Evolutionary conservation across 2,329 filamentous ascomycete species (phyloP), one percentile per base, ranked within the genome.

Genomic region (Thermothelomyces thermophilus): DNA sequence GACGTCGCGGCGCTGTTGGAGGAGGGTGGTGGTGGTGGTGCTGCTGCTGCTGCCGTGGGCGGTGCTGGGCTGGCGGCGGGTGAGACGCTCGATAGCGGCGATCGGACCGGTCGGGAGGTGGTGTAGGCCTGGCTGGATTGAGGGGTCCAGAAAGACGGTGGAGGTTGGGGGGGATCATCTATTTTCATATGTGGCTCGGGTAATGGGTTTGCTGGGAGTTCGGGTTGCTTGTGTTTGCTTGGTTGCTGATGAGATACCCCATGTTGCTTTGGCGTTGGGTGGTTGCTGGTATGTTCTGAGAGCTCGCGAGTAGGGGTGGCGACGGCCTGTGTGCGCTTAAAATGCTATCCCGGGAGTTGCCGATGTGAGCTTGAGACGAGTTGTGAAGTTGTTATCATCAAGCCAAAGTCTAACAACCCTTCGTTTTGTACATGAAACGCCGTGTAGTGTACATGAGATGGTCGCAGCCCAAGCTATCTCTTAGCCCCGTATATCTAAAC

Each of bases 401-500:
- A 55, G 36, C 3, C 47, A 48, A 37, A 31, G 33, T 57, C 44
- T 56, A 55, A 40, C 22, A 55, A 40, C 22, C 46, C n/a, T 42
- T 22, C 39, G 26, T 50, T 19, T 35, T 30, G 13, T 44, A 37
- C 33, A 37, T 22, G 19, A 46, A 57, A 57, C 48, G 52, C 50
- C 52, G 19, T 22, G 17, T 52, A 50, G 30, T 20, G 6, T 54
- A 51, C 49, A 54, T 39, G 41, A 11, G 48, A 55, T 50, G 46
- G 53, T 53, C 17, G 36, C 49, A 51, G 34, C 7, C 44, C 34
- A 5, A 5, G 3, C 2, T 16, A 41, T 20, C 16, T 20, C 9
- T 2, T 3, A 2, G 7, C 6, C 36, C 14, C 11, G 8, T 31
- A 11, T 3, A 10, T 11, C 16, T 36, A 81, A 45, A 82, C 70